Evolutionary conservation across 2,329 filamentous ascomycete species (phyloP).

Genomic region (Talaromyces sp.): DNA sequence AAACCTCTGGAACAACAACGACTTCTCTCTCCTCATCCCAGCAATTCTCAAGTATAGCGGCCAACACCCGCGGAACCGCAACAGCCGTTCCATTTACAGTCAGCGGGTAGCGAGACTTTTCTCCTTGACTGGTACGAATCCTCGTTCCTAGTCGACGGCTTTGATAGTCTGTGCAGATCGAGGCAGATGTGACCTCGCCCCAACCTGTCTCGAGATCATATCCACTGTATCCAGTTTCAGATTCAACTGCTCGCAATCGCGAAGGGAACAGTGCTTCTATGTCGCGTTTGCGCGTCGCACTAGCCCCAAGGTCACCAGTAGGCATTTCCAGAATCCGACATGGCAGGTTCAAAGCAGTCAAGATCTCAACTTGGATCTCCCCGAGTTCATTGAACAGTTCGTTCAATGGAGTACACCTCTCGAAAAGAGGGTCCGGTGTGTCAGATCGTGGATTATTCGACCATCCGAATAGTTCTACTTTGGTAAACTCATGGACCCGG

Average conservation of each 20-base stretch:
- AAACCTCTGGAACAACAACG: conserved; percentile 72
- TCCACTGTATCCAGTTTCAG: background rate
- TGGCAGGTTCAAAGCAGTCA: conserved; percentile 71
- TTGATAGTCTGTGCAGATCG: conserved; percentile 94
- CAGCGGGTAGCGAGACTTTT: conserved; percentile 68
- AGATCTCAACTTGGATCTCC: conserved; percentile 78
- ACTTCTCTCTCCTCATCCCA: conserved; percentile 69
- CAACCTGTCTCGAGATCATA: conserved; percentile 61
- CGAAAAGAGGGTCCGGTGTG: conserved; percentile 18
- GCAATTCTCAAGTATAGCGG: conserved; percentile 83
- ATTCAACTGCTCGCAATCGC: conserved; percentile 44
- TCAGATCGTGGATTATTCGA: conserved; percentile 52
- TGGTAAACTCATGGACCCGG: conserved; percentile 96
- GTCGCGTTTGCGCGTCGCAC: conserved; percentile 80
- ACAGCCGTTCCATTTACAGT: conserved; percentile 93
- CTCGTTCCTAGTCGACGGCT: conserved; percentile 75
- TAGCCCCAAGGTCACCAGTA: conserved; percentile 79
- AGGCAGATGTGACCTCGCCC: conserved; percentile 90
- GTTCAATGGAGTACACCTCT: conserved; percentile 24
- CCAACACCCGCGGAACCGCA: conserved; percentile 83
- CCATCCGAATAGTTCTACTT: conserved; percentile 98
- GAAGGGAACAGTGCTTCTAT: conserved; percentile 95
- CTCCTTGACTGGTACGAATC: conserved; percentile 51
- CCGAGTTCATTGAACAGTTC: conserved; percentile 79
- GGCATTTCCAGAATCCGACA: conserved; percentile 95